Evolutionary conservation across 345 rosid species (phyloP), one percentile per base, ranked within the genome.

Genomic region (Viola odorata): DNA sequence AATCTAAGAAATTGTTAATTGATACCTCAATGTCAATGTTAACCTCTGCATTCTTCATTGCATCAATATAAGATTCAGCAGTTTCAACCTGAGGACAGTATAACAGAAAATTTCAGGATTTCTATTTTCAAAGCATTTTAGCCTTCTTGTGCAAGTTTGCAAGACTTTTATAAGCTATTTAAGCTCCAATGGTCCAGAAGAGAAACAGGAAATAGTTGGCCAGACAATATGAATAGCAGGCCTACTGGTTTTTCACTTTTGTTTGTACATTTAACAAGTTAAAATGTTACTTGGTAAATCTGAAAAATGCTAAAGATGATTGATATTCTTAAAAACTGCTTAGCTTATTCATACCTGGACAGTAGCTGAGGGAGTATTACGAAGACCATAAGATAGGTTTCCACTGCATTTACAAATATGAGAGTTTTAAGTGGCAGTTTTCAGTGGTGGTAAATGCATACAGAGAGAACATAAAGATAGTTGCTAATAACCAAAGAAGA

Each of bases 301-400:
- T 23, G 32, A 23, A 23, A 23, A 23, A 23, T 23, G 32, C 32
- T 23, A 23, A 23, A 23, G 32, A 23, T 23, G 32, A 23, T 23
- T 23, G 32, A 23, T 23, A 23, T 23, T 23, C 32, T 23, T 23
- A 23, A 23, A 23, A 23, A 23, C 32, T 23, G 32, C 32, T 23
- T 23, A 23, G 32, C 32, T 23, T 23, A 23, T 1, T 23, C 32
- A 23, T 23, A 23, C 32, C 32, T 23, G 32, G 32, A 2, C 32
- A 23, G 32, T 81, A 53, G 91, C 87, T 40, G 81, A 78, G 61
- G 85, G 78, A 75, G 94, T 84, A 79, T 85, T 89, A 60, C 96
- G 91, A 62, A 89, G 94, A 66, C 96, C 98, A 71, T 69, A 83
- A 9, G 98, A 92, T 67, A 77, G 70, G 66, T 76, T 85, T 60